Conservation (phyloP, 2,329 filamentous ascomycete species). For the Botryotinia convoluta region DNA sequence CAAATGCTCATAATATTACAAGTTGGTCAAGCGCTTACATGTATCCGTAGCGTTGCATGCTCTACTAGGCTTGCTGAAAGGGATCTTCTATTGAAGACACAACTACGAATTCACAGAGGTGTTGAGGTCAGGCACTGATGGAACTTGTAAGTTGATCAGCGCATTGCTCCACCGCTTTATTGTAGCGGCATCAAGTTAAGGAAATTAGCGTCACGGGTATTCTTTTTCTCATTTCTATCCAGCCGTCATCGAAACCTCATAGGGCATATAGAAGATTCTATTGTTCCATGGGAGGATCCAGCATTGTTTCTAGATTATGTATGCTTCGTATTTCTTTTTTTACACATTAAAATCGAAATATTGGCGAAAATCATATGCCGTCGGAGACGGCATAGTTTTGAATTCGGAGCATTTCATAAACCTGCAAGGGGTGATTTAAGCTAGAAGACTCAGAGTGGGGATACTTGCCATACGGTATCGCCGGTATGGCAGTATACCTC, state of each 20-base stretch:
- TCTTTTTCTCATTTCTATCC: neutral
- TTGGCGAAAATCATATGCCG: neutral
- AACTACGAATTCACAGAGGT: neutral
- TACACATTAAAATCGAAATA: neutral
- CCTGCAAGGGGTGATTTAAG: constrained; percentile 3
- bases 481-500: neutral
- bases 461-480: neutral
- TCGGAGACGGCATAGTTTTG: neutral
- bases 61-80: neutral
- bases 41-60: neutral
- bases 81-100: neutral
- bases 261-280: neutral
- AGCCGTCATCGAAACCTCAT: neutral
- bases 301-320: neutral
- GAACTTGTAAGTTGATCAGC: neutral
- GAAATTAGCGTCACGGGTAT: neutral
- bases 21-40: constrained; percentile 3
- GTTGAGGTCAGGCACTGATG: constrained; percentile 5
- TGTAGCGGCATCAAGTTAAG: neutral
- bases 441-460: constrained; percentile 2
- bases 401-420: neutral
- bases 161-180: neutral
- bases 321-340: neutral
- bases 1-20: constrained; percentile 1
- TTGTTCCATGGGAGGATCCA: constrained; percentile 8